Evolutionary conservation across 2,329 filamentous ascomycete genomes (phyloP), one percentile per base, ranked within the genome.

Genomic region (Pseudogymnoascus sp.): DNA sequence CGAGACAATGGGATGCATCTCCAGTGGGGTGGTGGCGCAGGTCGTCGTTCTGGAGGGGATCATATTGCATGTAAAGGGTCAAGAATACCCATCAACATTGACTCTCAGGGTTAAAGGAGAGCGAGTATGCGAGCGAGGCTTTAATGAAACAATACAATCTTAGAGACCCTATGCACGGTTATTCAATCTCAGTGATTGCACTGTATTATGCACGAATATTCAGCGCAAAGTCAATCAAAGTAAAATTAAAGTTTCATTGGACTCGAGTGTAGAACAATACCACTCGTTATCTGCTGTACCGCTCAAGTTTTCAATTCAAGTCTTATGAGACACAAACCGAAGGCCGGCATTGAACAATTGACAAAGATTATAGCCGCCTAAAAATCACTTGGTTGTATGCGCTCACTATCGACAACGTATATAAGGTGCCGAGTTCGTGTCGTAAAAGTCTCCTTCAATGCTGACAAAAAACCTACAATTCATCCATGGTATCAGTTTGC

Each of bases 1-100:
- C 15, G 59, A 40, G 59, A 60, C 59, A 60, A 60, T 26, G 59
- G 35, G 17, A 60, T 60, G 59, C 31, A 60, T 60, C 59, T 60
- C 59, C 33, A 26, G 33, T 60, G 59, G 59, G 59, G 59, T 60
- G 21, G 59, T 40, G 59, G 50, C 33, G 29, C 50, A 56, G 50
- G 50, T 21, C 17, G 15, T 10, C 50, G 50, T 33, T 56, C 50
- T 33, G 50, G 10, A 6, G 50, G 50, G 17, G 50, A 56, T 56
- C 50, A 56, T 33, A 19, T 56, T 56, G 29, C 50, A 10, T 56
- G 50, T 33, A 56, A 3, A 56, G 29, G 29, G 29, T 56, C 50
- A 56, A 56, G 50, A 33, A 56, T 56, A 33, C 50, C 50, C 29
- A 56, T 56, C 17, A 33, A 13, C 33, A 56, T 56, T 21, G 50